Percentiles rank a stretch among this genome's conserved stretches.
Conservation (phyloP, 169 alveolate genomes). For the Plasmodium adleri region DNA sequence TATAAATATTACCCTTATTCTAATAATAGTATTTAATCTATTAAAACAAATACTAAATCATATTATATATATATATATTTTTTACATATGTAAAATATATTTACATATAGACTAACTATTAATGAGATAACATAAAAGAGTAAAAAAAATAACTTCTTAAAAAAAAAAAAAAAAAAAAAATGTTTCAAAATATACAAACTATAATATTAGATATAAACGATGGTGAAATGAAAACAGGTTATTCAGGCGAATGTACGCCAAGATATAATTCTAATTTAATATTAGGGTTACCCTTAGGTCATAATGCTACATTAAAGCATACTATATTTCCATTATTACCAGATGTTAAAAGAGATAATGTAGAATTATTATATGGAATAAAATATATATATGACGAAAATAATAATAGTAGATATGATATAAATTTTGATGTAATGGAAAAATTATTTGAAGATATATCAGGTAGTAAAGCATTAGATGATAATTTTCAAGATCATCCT, state of each 20-base stretch:
- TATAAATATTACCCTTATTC: too few species aligned
- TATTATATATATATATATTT: too few species aligned
- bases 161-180: slow-evolving; percentile 20
- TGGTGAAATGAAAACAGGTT: slow-evolving; percentile 81
- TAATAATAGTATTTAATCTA: too few species aligned
- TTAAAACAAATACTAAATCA: too few species aligned
- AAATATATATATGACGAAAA: slow-evolving; percentile 78
- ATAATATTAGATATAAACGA: slow-evolving; percentile 83
- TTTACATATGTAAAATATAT: background rate
- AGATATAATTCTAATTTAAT: slow-evolving; percentile 79
- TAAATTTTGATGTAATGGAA: slow-evolving; percentile 79
- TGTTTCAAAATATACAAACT: slow-evolving; percentile 77
- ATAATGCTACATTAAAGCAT: slow-evolving; percentile 81
- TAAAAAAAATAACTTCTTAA: background rate
- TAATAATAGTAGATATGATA: slow-evolving; percentile 67
- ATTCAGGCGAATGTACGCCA: slow-evolving; percentile 84
- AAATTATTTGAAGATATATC: slow-evolving; percentile 80
- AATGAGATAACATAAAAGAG: background rate
- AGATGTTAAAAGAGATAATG: slow-evolving; percentile 82
- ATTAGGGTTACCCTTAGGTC: slow-evolving; percentile 80
- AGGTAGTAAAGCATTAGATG: slow-evolving; percentile 84
- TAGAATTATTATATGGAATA: slow-evolving; percentile 79
- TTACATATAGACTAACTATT: background rate
- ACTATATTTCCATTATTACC: slow-evolving; percentile 85
- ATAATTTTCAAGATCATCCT: slow-evolving; percentile 79